These are phyloP conservation scores for Extremus antarcticus DNA, from an alignment of 495 filamentous ascomycete species.

Conservation along the genomic window DNA sequence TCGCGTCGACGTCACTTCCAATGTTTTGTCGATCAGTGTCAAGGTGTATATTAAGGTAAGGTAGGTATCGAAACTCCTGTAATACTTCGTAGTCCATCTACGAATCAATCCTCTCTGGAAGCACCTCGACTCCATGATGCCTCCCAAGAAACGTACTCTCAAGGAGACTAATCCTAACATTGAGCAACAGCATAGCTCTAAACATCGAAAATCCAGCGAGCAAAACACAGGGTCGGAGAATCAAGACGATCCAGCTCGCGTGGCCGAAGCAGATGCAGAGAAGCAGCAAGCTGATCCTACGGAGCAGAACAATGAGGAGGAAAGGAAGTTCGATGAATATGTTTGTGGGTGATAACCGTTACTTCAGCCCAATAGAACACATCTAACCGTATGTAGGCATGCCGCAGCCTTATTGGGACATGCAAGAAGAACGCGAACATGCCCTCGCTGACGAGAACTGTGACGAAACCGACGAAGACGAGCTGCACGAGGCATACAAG, in stretches of 20 bases:
- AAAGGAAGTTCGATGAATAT: too few species aligned
- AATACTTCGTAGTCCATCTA: too few species aligned
- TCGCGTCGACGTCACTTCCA: background rate
- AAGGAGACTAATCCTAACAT: background rate
- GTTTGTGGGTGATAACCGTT: too few species aligned
- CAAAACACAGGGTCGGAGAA: background rate
- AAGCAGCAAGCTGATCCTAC: too few species aligned
- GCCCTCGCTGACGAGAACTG: background rate
- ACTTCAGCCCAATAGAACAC: too few species aligned
- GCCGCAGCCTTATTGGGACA: too few species aligned
- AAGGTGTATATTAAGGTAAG: too few species aligned
- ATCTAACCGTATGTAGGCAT: too few species aligned
- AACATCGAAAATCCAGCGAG: background rate
- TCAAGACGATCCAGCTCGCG: background rate
- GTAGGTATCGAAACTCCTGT: too few species aligned
- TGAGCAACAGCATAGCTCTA: background rate
- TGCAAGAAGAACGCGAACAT: background rate
- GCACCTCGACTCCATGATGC: too few species aligned
- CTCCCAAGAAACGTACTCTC: background rate
- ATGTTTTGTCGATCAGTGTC: background rate
- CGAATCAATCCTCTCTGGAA: too few species aligned
- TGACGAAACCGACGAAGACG: background rate
- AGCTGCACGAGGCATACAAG: background rate
- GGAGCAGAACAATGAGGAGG: background rate
- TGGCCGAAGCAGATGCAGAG: too few species aligned